Conservation (phyloP, 768 basidiomycete species). For the Leccinum olivaceopallidum region DNA sequence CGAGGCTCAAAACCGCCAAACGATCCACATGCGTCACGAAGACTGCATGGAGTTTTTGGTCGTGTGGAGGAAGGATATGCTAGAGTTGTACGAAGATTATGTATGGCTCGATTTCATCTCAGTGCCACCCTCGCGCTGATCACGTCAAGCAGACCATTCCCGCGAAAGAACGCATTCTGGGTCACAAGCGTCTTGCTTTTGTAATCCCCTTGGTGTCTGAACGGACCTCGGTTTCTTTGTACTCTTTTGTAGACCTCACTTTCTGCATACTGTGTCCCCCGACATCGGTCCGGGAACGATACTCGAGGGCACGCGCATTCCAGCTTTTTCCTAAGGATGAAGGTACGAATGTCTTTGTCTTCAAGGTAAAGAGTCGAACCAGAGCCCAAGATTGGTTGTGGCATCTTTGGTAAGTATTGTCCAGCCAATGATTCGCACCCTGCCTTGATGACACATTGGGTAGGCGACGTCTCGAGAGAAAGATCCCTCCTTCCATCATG, state of each 20-base stretch:
- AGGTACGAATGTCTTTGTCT: conserved; percentile 85
- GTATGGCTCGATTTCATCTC: conserved; percentile 44
- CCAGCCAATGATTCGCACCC: neutral
- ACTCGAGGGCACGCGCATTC: conserved; percentile 45
- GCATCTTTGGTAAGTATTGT: conserved; percentile 68
- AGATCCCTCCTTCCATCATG: conserved; percentile 68
- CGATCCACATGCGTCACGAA: conserved; percentile 59
- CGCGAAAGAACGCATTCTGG: conserved; percentile 63
- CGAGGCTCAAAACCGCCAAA: conserved; percentile 65
- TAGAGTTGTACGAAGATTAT: conserved; percentile 87
- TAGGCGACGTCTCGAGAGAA: conserved; percentile 74
- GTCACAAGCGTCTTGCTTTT: conserved; percentile 78
- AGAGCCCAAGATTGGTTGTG: conserved; percentile 89
- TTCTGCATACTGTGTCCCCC: conserved; percentile 75
- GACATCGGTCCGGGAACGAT: conserved; percentile 41
- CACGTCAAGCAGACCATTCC: conserved; percentile 50
- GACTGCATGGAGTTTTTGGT: conserved; percentile 85
- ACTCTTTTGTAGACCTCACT: conserved; percentile 83
- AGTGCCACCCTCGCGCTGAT: conserved; percentile 4
- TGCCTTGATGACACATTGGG: conserved; percentile 1
- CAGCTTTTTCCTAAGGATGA: conserved; percentile 56
- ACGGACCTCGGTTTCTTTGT: conserved; percentile 75
- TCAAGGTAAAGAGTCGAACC: conserved; percentile 77
- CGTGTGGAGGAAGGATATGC: conserved; percentile 71
- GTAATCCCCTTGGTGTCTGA: conserved; percentile 68